These are phyloP conservation scores for Eucommia ulmoides DNA, from an alignment of 257 asterid genomes.

Conservation along the genomic window DNA sequence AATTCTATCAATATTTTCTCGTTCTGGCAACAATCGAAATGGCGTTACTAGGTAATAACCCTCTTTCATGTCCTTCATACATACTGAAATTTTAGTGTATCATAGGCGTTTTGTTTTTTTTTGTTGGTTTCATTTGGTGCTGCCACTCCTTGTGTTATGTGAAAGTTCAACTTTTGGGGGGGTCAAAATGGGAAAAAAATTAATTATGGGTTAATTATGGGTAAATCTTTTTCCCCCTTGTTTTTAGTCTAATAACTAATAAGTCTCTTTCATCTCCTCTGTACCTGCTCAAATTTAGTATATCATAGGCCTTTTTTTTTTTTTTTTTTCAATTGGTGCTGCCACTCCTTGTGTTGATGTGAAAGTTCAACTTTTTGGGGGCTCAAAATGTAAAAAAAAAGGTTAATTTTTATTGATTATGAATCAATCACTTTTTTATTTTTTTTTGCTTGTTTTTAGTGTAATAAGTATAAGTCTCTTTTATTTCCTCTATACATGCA, in stretches of 20 bases:
- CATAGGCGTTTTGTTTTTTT: too few relatives aligned
- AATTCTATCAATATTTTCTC: slow-evolving; percentile 40
- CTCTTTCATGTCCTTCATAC: slow-evolving; percentile 7
- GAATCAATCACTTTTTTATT: too few relatives aligned
- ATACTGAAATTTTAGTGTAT: too few relatives aligned
- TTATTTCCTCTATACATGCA: too few relatives aligned
- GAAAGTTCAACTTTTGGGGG: neutral
- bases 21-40: slow-evolving; percentile 23
- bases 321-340: slow-evolving; percentile 12
- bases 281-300: slow-evolving; percentile 1
- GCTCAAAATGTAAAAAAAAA: neutral
- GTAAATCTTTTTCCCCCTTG: too few relatives aligned
- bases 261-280: slow-evolving; percentile 13
- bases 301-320: too few relatives aligned
- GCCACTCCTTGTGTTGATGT: slow-evolving; percentile 5
- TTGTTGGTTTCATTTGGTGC: slow-evolving; percentile 12
- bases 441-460: too few relatives aligned
- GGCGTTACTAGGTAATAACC: slow-evolving; percentile 34
- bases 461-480: slow-evolving; percentile 32
- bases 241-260: slow-evolving; percentile 47
- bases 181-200: neutral
- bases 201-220: neutral
- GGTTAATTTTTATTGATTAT: too few relatives aligned
- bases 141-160: slow-evolving; percentile 5
- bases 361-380: neutral